Evolutionary conservation across 371 early-diverging fungal genomes (phyloP), one percentile per base, ranked within the genome.

Genomic region (Syncephalastrum contaminatum): DNA sequence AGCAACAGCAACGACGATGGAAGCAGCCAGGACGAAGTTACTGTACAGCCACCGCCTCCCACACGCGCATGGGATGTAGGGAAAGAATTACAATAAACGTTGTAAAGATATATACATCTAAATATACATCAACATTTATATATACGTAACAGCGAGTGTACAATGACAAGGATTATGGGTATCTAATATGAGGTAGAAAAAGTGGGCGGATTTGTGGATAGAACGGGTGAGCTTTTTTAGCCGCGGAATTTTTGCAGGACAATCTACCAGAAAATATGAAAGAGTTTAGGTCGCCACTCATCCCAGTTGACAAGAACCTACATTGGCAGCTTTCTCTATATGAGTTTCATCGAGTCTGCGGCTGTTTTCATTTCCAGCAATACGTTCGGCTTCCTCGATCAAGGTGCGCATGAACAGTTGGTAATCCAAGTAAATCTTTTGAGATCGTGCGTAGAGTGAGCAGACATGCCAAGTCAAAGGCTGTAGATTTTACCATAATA

Each of bases 381-480:
- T 48, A 18, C 52, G 46, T 22, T 54, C 55, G 0, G 64, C 51
- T 51, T 58, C 64, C 16, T 39, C 36, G 48, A 53, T 59, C 24
- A 64, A 27, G 47, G 59, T 48, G 43, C 52, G 56, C 47, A 64
- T 43, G 49, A 64, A 64, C 43, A 59, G 7, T 4, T 59, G 42
- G 42, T 64, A 64, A 36, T 58, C 55, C 25, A 64, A 25, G 20
- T 56, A 64, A 18, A 64, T 59, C 64, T 64, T 40, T 21, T 48
- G 24, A 24, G 16, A 41, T 43, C 24, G 7, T 21, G 30, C n/a
- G 41, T 6, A 27, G 14, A 1, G 4, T 43, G 16, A 13, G 27
- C n/a, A 20, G 27, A 54, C 7, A 14, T n/a, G n/a, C n/a, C n/a
- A n/a, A n/a, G n/a, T n/a, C n/a, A n/a, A n/a, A n/a, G n/a, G n/a